These are phyloP conservation scores for Coccomyxa subellipsoidea DNA, from an alignment of 163 green algal species.

Conservation along the genomic window DNA sequence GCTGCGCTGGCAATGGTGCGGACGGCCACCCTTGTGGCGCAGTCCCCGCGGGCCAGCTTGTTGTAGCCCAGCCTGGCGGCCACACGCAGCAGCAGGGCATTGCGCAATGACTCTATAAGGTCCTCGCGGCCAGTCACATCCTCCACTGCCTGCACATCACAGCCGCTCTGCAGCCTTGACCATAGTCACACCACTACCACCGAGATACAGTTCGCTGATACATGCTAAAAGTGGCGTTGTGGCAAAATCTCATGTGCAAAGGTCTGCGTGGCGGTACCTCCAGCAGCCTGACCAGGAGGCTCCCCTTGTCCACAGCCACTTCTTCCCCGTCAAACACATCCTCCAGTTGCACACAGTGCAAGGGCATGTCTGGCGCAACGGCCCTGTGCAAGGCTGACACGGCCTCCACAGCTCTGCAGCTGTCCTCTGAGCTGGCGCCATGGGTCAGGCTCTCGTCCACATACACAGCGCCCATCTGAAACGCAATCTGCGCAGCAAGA, in stretches of 20 bases:
- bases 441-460: slow-evolving; percentile 31
- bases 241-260: neutral
- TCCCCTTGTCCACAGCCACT: neutral
- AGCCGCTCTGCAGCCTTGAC: neutral
- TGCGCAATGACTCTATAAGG: slow-evolving; percentile 41
- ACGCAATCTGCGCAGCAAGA: slow-evolving; percentile 17
- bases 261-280: neutral
- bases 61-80: slow-evolving; percentile 41
- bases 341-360: slow-evolving; percentile 7
- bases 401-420: neutral
- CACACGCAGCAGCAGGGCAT: slow-evolving; percentile 35
- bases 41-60: slow-evolving; percentile 51
- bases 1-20: slow-evolving; percentile 46
- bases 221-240: neutral
- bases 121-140: slow-evolving; percentile 64
- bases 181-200: neutral
- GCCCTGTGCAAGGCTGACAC: neutral
- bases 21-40: slow-evolving; percentile 43
- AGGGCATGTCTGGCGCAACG: neutral
- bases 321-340: neutral
- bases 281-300: neutral
- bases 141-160: slow-evolving; percentile 31
- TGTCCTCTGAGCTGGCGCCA: neutral
- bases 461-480: slow-evolving; percentile 27
- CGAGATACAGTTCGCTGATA: neutral